Conservation (phyloP, 345 rosid species). For the Rhodomyrtus tomentosa region DNA sequence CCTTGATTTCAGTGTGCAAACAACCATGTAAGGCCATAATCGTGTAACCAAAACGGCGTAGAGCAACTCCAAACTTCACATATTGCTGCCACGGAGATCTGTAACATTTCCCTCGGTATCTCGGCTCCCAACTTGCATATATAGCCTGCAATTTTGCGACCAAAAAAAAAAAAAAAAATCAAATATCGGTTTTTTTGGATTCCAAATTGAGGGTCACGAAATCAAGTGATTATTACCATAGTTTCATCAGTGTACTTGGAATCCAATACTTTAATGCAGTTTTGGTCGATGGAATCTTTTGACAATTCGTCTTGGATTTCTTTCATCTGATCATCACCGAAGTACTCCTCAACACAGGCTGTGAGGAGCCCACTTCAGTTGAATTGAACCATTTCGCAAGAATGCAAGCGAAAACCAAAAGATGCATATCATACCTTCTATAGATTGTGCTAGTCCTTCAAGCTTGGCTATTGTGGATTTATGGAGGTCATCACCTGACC, state of each 20-base stretch:
- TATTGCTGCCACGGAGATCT: slow-evolving; percentile 62
- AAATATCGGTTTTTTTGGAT: neutral
- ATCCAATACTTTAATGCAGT: slow-evolving; percentile 56
- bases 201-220: neutral
- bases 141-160: slow-evolving; percentile 27
- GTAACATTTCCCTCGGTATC: slow-evolving; percentile 40
- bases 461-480: slow-evolving; percentile 54
- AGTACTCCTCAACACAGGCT: slow-evolving; percentile 64
- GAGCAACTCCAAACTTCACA: slow-evolving; percentile 62
- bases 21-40: slow-evolving; percentile 51
- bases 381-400: neutral
- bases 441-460: slow-evolving; percentile 57
- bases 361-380: slow-evolving; percentile 2
- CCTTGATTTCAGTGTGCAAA: slow-evolving; percentile 73
- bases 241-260: slow-evolving; percentile 64
- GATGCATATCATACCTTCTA: slow-evolving; percentile 36
- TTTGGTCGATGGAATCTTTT: slow-evolving; percentile 47
- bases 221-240: slow-evolving; percentile 19
- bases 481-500: slow-evolving; percentile 88
- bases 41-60: slow-evolving; percentile 65
- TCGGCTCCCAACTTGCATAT: slow-evolving; percentile 77
- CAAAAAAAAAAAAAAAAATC: too few relatives aligned
- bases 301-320: slow-evolving; percentile 4
- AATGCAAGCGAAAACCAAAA: neutral
- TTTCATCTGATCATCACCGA: slow-evolving; percentile 17